Conservation (phyloP, 768 basidiomycete species). For the Pholiota molesta region DNA sequence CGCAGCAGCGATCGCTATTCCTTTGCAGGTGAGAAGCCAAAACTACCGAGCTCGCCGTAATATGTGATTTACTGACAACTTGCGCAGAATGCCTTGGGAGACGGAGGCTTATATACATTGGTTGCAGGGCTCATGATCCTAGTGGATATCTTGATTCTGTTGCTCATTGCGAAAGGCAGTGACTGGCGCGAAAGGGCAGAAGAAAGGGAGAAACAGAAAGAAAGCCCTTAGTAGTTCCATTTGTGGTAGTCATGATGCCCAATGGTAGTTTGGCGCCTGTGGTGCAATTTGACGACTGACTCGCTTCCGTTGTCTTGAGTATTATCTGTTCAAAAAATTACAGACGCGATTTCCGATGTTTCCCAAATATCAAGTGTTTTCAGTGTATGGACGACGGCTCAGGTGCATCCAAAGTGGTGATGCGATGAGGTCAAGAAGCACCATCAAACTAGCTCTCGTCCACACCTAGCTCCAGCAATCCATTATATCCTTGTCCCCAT, state of each 20-base stretch:
- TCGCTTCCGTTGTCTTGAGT: background rate
- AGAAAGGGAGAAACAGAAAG: background rate
- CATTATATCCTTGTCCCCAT: too few species aligned
- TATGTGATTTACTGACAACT: background rate
- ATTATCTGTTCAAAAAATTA: background rate
- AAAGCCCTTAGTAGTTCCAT: background rate
- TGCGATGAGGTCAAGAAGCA: background rate
- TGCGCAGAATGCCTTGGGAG: background rate
- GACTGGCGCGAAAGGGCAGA: slow-evolving; percentile 2
- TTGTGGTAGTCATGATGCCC: background rate
- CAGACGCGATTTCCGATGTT: too few species aligned
- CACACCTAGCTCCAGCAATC: too few species aligned
- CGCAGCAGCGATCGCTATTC: slow-evolving; percentile 19
- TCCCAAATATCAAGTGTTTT: too few species aligned
- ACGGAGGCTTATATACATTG: slow-evolving; percentile 7
- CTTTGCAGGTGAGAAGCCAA: slow-evolving; percentile 16
- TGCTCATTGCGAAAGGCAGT: slow-evolving; percentile 5
- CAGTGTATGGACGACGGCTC: background rate
- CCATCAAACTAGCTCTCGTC: too few species aligned
- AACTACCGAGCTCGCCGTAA: background rate
- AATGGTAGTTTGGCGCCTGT: background rate
- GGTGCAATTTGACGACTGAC: background rate
- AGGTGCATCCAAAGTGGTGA: background rate
- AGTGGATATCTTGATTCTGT: background rate
- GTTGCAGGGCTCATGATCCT: slow-evolving; percentile 7